phyloP scores from a whole-genome alignment of 257 asterid species.

The Solanum peruvianum region DNA sequence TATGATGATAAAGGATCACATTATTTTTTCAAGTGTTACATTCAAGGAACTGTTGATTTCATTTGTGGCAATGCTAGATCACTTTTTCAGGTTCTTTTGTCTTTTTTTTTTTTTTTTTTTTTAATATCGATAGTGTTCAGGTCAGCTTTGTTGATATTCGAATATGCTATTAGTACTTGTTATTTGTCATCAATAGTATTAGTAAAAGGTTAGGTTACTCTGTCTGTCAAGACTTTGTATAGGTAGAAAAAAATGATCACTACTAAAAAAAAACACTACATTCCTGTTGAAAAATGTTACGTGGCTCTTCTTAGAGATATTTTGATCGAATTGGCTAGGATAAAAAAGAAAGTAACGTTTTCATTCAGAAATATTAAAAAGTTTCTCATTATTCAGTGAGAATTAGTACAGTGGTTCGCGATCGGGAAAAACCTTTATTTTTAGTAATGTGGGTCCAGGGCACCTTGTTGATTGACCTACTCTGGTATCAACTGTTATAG shows the following conservation, averaged over 20 bases:
- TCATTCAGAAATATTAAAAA: neutral
- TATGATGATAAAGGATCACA: conserved; percentile 56
- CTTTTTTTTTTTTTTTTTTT: neutral
- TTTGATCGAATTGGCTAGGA: neutral
- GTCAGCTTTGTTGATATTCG: neutral
- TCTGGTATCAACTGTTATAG: neutral
- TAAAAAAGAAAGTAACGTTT: neutral
- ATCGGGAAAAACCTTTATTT: neutral
- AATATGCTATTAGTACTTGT: neutral
- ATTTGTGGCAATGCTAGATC: conserved; percentile 73
- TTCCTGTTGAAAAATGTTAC: neutral
- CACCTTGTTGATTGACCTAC: neutral
- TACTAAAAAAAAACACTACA: no score
- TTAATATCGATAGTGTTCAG: neutral
- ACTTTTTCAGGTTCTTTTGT: conserved; percentile 35
- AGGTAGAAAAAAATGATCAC: neutral
- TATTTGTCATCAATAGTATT: neutral
- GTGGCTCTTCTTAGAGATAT: neutral
- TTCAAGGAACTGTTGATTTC: conserved; percentile 71
- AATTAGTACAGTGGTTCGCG: no score
- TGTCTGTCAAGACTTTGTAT: neutral
- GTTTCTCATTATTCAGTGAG: no score
- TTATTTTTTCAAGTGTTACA: conserved; percentile 45
- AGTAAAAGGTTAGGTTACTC: neutral
- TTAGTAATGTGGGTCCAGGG: neutral